phyloP scores from a whole-genome alignment of 345 rosid genomes.

The Bruguiera gymnorhiza region DNA sequence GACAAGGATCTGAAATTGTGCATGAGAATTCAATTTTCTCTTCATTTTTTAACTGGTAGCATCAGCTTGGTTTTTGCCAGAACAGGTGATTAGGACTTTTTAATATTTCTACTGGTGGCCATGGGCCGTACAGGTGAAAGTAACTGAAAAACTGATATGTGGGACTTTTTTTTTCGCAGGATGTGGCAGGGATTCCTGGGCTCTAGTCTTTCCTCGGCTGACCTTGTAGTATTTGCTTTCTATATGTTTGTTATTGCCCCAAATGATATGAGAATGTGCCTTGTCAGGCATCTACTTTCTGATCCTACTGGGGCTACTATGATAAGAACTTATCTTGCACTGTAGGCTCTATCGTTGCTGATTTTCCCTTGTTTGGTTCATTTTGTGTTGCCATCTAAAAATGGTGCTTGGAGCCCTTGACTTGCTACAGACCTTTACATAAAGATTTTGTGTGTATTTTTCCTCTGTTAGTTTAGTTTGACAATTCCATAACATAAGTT shows the following conservation, averaged over 20 bases:
- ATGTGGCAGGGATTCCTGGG: constrained; percentile 97
- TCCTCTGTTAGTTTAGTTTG: too few species aligned
- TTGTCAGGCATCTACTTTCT: constrained; percentile 71
- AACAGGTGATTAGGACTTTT: too few species aligned
- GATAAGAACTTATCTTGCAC: constrained; percentile 75
- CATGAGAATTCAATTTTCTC: too few species aligned
- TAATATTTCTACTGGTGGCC: too few species aligned
- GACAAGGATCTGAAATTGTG: too few species aligned
- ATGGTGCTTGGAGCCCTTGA: neutral
- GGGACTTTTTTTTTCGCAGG: constrained; percentile 39
- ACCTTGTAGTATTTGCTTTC: constrained; percentile 70
- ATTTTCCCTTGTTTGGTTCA: constrained; percentile 8
- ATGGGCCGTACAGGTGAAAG: too few species aligned
- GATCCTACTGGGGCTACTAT: constrained; percentile 91
- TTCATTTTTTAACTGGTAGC: too few species aligned
- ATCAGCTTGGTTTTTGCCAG: too few species aligned
- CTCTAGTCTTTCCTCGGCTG: constrained; percentile 81
- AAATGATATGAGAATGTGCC: constrained; percentile 63
- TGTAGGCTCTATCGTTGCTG: constrained; percentile 13
- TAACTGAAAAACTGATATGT: too few species aligned
- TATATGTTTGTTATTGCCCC: constrained; percentile 86
- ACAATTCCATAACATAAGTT: too few species aligned
- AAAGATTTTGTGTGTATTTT: constrained; percentile 6
- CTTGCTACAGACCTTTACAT: constrained; percentile 17
- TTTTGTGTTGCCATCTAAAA: neutral